These are phyloP conservation scores for Silene latifolia DNA, from an alignment of 148 eudicot species.

Conservation along the genomic window DNA sequence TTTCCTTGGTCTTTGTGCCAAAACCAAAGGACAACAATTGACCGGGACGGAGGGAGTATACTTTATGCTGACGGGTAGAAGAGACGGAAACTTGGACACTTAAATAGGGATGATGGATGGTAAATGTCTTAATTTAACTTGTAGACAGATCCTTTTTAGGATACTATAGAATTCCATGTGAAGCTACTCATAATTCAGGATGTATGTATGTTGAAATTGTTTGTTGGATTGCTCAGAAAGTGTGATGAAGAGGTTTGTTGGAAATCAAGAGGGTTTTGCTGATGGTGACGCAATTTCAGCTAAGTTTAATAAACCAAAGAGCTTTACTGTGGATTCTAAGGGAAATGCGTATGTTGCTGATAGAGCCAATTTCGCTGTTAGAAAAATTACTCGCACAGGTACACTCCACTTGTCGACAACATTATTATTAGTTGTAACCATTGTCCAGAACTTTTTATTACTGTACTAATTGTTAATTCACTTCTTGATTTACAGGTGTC, in stretches of 20 bases:
- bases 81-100: too few relatives aligned
- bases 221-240: conserved; percentile 36
- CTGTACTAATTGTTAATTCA: conserved; percentile 11
- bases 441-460: not conserved
- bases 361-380: conserved; percentile 41
- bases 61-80: too few relatives aligned
- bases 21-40: too few relatives aligned
- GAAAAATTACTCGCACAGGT: conserved; percentile 76
- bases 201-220: not conserved
- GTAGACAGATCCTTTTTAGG: not conserved
- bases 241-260: conserved; percentile 40
- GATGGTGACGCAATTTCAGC: conserved; percentile 54
- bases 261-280: conserved; percentile 37
- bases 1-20: too few relatives aligned
- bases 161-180: not conserved
- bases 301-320: conserved; percentile 51
- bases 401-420: not conserved
- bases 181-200: not conserved
- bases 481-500: conserved; percentile 38
- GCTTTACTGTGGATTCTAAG: conserved; percentile 65
- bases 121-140: not conserved
- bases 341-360: conserved; percentile 77
- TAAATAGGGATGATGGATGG: too few relatives aligned
- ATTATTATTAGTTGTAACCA: not conserved
- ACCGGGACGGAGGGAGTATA: too few relatives aligned